Evolutionary conservation across 169 alveolate species (phyloP).

Genomic region (Perkinsus chesapeaki): DNA sequence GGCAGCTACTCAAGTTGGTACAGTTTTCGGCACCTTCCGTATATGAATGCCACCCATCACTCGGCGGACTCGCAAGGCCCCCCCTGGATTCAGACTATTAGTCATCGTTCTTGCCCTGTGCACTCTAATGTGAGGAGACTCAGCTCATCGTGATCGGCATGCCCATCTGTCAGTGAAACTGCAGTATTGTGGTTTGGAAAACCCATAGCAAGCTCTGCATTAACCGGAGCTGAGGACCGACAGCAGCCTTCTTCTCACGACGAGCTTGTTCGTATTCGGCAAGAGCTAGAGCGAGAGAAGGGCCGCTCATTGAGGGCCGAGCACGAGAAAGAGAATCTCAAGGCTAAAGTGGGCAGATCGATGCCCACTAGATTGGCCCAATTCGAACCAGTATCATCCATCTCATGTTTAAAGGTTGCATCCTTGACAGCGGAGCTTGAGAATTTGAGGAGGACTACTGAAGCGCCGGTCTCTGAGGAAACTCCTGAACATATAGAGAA

Average conservation of each 20-base stretch:
- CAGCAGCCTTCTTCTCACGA: too few relatives aligned
- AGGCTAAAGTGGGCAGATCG: background rate
- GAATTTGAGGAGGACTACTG: background rate
- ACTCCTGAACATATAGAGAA: background rate
- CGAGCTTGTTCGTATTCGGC: too few relatives aligned
- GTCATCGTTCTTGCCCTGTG: background rate
- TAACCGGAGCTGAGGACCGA: too few relatives aligned
- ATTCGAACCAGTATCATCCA: background rate
- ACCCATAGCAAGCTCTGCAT: background rate
- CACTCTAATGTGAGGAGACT: background rate
- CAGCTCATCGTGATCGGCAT: background rate
- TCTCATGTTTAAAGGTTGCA: background rate
- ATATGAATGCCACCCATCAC: too few relatives aligned
- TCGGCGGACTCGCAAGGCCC: background rate
- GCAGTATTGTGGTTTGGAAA: background rate
- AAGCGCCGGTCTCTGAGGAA: background rate
- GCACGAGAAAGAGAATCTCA: background rate
- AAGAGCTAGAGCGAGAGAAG: too few relatives aligned
- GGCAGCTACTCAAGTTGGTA: too few relatives aligned
- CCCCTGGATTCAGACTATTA: background rate
- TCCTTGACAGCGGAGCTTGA: background rate
- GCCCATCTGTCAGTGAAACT: background rate
- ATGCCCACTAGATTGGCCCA: too few relatives aligned
- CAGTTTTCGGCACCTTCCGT: too few relatives aligned
- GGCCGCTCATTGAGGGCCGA: too few relatives aligned